Evolutionary conservation across 1,284 basidiomycete species (phyloP).

Genomic region (Rhodotorula mucilaginosa): DNA sequence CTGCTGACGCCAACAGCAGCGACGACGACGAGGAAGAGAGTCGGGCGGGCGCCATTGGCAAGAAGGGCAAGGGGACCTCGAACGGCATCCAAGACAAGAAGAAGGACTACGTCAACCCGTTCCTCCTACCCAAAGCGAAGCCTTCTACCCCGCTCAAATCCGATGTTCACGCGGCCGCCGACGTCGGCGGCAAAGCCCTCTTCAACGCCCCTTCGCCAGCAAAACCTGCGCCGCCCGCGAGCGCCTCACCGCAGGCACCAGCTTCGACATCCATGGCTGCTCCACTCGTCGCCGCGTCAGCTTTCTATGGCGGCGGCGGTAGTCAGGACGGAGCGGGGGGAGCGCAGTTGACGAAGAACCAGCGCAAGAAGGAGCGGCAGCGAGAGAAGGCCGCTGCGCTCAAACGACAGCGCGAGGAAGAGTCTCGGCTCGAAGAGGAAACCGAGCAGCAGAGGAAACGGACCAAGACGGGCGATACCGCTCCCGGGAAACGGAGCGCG

Average conservation of each 20-base stretch:
- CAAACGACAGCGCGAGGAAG: slow-evolving; percentile 10
- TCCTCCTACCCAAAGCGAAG: slow-evolving; percentile 2
- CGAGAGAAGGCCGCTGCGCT: slow-evolving; percentile 1
- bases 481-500: not conserved
- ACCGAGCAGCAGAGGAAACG: not conserved
- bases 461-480: not conserved
- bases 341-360: slow-evolving; percentile 21
- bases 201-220: slow-evolving; percentile 23
- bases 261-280: not conserved
- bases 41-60: slow-evolving; percentile 14
- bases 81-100: not conserved
- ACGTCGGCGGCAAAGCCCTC: slow-evolving; percentile 4
- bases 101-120: slow-evolving; percentile 10
- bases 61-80: slow-evolving; percentile 21
- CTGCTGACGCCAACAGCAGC: not conserved
- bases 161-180: not conserved
- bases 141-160: not conserved
- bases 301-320: slow-evolving; percentile 2
- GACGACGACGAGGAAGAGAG: slow-evolving; percentile 28
- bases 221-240: slow-evolving; percentile 8
- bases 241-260: not conserved
- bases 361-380: slow-evolving; percentile 31
- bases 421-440: slow-evolving; percentile 17
- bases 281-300: not conserved
- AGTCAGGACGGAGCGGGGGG: too few species aligned